Percentiles rank a stretch among this genome's conserved stretches.
These are phyloP conservation scores for Mucor racemosus DNA, from an alignment of 371 early-diverging fungal species.

Conservation along the genomic window DNA sequence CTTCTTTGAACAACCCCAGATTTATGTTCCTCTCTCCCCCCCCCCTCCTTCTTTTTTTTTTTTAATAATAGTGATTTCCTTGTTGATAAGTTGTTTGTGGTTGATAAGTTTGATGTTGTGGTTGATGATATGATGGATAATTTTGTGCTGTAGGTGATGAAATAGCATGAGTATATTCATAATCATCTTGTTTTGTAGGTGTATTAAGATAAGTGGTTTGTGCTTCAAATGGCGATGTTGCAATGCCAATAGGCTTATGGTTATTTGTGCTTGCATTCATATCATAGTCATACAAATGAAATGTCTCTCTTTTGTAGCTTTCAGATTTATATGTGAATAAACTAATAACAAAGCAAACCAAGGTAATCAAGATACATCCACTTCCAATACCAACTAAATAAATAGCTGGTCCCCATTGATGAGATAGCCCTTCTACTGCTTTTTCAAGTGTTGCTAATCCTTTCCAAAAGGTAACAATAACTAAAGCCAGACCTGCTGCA, in stretches of 20 bases:
- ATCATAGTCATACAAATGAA: conserved; percentile 14
- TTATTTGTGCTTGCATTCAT: background rate
- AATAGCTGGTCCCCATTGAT: conserved; percentile 38
- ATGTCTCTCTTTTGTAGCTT: conserved; percentile 11
- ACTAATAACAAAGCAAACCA: conserved; percentile 29
- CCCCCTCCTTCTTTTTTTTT: background rate
- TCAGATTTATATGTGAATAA: conserved; percentile 6
- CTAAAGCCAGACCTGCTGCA: conserved; percentile 30
- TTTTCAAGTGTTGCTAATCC: conserved; percentile 24
- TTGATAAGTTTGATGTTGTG: background rate
- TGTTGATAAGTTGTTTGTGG: conserved; percentile 5
- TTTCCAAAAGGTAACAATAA: conserved; percentile 34
- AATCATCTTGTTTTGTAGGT: background rate
- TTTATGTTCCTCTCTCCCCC: no score
- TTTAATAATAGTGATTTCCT: background rate
- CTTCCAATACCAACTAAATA: conserved; percentile 33
- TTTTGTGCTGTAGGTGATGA: background rate
- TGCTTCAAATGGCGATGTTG: background rate
- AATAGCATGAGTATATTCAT: conserved; percentile 10
- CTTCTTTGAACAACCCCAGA: no score
- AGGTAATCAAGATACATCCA: conserved; percentile 26
- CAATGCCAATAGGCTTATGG: background rate
- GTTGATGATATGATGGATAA: conserved; percentile 9
- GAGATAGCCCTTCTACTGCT: conserved; percentile 27
- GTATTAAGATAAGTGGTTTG: conserved; percentile 4